Evolutionary conservation across 2,329 filamentous ascomycete species (phyloP), one percentile per base, ranked within the genome.

Genomic region (Hypoxylon sp.): DNA sequence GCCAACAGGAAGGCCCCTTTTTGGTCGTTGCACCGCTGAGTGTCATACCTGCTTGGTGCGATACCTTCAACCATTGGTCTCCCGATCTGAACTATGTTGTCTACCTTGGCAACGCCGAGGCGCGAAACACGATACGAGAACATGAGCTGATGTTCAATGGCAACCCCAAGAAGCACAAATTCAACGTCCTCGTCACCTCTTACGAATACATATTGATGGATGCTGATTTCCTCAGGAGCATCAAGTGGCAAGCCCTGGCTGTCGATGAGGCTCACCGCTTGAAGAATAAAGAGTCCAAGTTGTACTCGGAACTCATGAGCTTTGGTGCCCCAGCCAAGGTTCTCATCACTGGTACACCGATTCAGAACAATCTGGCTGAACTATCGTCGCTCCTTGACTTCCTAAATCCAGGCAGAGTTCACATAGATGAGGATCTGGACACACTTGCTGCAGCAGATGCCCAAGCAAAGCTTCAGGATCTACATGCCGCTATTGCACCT

Each of bases 231-330:
- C 82, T 99, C 39, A 91, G 91, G 65, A 91, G 92, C 70, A 93
- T 99, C 80, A 98, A 97, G 79, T 99, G 96, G 95, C 96, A 99
- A 79, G 96, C 96, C 63, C 90, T 99, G 78, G 94, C 93, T 39
- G 94, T 99, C 48, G 96, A 99, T 74, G 96, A 99, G 82, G 96
- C 96, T 31, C 96, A 99, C 82, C 92, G 97, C 58, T 83, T 99
- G 72, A 99, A 99, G 84, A 99, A 99, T 76, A 90, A 93, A 68
- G 95, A 98, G 66, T 97, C 96, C 3, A 94, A 98, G 78, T 85
- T 99, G 0, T 99, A 99, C 78, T 85, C 89, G 68, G 94, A 92
- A 76, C 85, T 99, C 13, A 87, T 93, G 72, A 91, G 92, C 74
- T 98, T 98, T 80, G 94, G 92, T 74, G 88, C 95, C 11, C 94